Base-by-base conservation (phyloP, 2,329 filamentous ascomycete genomes). In the Leptosphaerulina australis region DNA sequence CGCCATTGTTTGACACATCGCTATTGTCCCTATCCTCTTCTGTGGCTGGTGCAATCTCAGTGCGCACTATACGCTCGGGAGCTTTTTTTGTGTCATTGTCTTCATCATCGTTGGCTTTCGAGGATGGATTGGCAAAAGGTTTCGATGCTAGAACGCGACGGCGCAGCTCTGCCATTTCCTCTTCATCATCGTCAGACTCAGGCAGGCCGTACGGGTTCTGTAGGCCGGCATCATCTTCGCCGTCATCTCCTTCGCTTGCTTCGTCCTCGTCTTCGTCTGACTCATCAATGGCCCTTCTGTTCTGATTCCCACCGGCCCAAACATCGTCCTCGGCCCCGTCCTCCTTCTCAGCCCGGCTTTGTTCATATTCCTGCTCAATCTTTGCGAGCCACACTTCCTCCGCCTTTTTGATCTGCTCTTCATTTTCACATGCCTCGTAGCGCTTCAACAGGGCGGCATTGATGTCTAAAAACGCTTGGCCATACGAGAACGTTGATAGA, bases 291-390 rank as follows among this genome's bases (percentile, higher is more conserved):
- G 66, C 74, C 64, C 82, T 76, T 55, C 88, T 81, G 67, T 97
- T 97, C 62, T 88, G 85, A 64, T 97, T 97, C 5, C 93, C 93
- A 9, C 85, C 87, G n/a, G 86, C 88, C 94, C 93, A 97, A 50
- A 90, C 86, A 75, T 96, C 91, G 44, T 86, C 84, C 33, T 76
- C 78, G 1, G 58, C 74, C 14, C 76, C 77, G 14, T 81, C 81
- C 22, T 84, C 84, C 21, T 77, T 80, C 29, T 84, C 83, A 45
- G 84, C 84, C 54, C 92, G 82, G 65, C 85, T 95, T 49, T 94
- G 88, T 11, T 84, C 79, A 67, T 96, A 97, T 71, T 97, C 94
- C 59, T 85, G 84, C 76, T 99, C 93, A 56, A 99, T 82, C 75
- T 92, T 87, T 45, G 85, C 86, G 74, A 99, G 82, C 93, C 94